phyloP scores from a whole-genome alignment of 75 land plant species.

The Cryptomeria japonica region DNA sequence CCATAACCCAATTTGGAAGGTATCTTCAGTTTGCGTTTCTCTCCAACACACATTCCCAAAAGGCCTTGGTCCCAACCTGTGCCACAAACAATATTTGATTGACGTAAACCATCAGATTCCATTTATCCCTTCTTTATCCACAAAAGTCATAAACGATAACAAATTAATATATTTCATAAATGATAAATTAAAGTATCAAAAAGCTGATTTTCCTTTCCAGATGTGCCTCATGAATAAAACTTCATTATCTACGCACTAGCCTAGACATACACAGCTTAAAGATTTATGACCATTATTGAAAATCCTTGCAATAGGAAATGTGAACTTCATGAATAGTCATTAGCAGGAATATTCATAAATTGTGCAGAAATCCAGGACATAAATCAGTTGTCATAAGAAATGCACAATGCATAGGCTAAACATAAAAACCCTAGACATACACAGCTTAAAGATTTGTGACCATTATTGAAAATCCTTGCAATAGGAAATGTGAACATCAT shows the following conservation, averaged over 20 bases:
- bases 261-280: background rate
- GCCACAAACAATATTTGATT: background rate
- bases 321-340: background rate
- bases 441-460: background rate
- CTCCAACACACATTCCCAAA: conserved; percentile 94
- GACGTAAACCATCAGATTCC: background rate
- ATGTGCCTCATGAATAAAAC: background rate
- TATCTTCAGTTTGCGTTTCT: conserved; percentile 91
- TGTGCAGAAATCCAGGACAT: background rate
- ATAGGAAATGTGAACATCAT: background rate
- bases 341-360: background rate
- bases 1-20: conserved; percentile 97
- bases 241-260: background rate
- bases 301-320: background rate
- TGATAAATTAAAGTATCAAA: background rate
- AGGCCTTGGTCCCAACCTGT: conserved; percentile 98
- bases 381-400: background rate
- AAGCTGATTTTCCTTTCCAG: background rate
- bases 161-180: background rate
- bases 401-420: background rate
- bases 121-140: background rate
- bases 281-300: background rate
- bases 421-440: background rate
- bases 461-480: background rate
- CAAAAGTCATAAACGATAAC: background rate